Evolutionary conservation across 1,139 yeast genomes (phyloP).

Genomic region (Candida mesenterica): DNA sequence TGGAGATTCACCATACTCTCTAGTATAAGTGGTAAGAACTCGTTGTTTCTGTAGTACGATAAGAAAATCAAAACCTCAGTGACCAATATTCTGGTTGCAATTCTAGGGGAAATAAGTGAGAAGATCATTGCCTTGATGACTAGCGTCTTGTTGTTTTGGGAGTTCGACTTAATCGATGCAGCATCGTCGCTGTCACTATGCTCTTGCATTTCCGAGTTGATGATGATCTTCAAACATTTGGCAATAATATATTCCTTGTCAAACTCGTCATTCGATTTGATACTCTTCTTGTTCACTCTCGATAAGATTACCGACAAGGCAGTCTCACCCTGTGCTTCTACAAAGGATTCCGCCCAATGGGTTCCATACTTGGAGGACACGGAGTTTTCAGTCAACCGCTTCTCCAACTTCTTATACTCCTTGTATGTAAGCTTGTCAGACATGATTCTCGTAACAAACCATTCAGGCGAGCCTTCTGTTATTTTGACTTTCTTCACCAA

Average conservation of each 20-base stretch:
- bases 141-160: conserved; percentile 26
- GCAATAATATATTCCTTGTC: conserved; percentile 42
- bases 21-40: conserved; percentile 27
- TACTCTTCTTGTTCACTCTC: conserved; percentile 41
- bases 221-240: conserved; percentile 36
- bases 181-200: conserved; percentile 16
- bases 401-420: conserved; percentile 38
- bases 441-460: conserved; percentile 42
- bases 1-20: conserved; percentile 37
- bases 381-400: conserved; percentile 26
- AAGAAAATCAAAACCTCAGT: conserved; percentile 44
- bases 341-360: conserved; percentile 34
- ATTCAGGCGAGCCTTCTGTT: conserved; percentile 44
- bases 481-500: conserved; percentile 13
- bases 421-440: conserved; percentile 32
- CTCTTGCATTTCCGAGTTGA: conserved; percentile 23
- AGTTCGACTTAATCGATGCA: conserved; percentile 7
- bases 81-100: conserved; percentile 41
- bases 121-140: conserved; percentile 36
- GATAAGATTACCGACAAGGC: conserved; percentile 43
- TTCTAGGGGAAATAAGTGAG: conserved; percentile 41
- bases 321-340: conserved; percentile 44
- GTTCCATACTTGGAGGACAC: conserved; percentile 18
- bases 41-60: conserved; percentile 26
- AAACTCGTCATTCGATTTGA: conserved; percentile 45